Evolutionary conservation across 208 protist species (phyloP), one percentile per base, ranked within the genome.

Genomic region (Leishmania arabica): DNA sequence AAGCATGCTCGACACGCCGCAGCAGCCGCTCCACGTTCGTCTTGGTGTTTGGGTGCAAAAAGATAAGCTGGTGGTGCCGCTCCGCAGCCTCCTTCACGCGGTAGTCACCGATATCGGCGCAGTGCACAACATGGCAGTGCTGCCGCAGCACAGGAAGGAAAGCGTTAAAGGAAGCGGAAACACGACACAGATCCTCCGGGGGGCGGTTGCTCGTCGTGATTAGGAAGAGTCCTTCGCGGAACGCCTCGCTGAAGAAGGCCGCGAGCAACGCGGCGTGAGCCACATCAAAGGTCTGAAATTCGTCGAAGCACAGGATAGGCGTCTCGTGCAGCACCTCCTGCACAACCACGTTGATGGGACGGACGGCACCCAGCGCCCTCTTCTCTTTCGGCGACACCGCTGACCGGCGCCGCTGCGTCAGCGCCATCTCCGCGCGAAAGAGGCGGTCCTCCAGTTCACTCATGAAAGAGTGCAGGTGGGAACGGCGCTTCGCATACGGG

Each of bases 381-480:
- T 75, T 78, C 75, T 85, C 80, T 65, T 42, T 31, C 19, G 77
- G 45, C 42, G 77, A 65, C 4, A 27, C 31, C 2, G 86, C 88
- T 3, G 82, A 78, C 49, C 73, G 77, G 3, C 83, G 83, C 17
- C 62, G 73, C 47, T 78, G 73, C 62, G 79, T 75, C 37, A 90
- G 74, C 45, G 64, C 75, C n/a, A 21, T 45, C 78, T 95, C 91
- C 5, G 89, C 86, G 34, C 45, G 74, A 40, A 92, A 91, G 31
- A 98, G 85, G 9, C 92, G 91, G 27, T 89, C 54, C 15, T 91
- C 82, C 47, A 98, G 81, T 58, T 98, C 93, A 27, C 90, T 92
- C 94, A 99, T 98, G 81, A 99, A 99, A 42, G 93, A 93, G 83
- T 99, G 95, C 11, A 99, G 90, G 87, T 99, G 97, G 8, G 94